Base-by-base conservation (phyloP, 2,329 filamentous ascomycete species). In the Penicillium sumatraense region DNA sequence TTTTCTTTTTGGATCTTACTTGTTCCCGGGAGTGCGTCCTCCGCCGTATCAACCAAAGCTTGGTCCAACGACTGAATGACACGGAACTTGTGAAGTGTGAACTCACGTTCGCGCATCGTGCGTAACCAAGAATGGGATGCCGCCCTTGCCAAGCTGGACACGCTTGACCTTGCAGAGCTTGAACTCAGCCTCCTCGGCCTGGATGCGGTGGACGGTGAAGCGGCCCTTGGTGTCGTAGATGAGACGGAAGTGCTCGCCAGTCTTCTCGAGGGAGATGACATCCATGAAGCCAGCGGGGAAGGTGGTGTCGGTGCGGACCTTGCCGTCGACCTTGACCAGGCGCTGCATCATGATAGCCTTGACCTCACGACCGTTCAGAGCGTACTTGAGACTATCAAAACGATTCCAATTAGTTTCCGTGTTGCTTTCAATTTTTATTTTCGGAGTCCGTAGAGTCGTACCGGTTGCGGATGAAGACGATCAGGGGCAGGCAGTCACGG, bases 51-150 rank as follows among this genome's bases (percentile, higher is more conserved):
- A 81, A 83, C 92, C 92, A 96, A 95, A 96, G 86, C 90, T 95
- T 96, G 91, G 91, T 93, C 91, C 93, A 97, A 97, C 93, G 93
- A 89, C 93, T 97, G 93, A 97, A 93, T 95, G 93, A 97, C 91
- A 89, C 90, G 83, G 87, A 83, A 89, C 73, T 75, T 71, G 59
- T 64, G 62, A 86, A 70, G 72, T 61, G 65, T 68, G 67, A 89
- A 98, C 93, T 96, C 86, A 99, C 93, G 95, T 99, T 92, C 95
- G 90, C 84, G 95, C 95, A 95, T 99, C 95, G 91, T 99, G 95
- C 93, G 95, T 99, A 91, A 99, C 95, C 92, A 98, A 97, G 93
- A 96, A 99, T 96, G 95, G 95, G 89, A 99, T 96, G 86, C 93
- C 95, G 83, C 95, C 96, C 83, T 92, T 93, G 86, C 95, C 95